Evolutionary conservation across 2,329 filamentous ascomycete species (phyloP), one percentile per base, ranked within the genome.

Genomic region (Biscogniauxia sp.): DNA sequence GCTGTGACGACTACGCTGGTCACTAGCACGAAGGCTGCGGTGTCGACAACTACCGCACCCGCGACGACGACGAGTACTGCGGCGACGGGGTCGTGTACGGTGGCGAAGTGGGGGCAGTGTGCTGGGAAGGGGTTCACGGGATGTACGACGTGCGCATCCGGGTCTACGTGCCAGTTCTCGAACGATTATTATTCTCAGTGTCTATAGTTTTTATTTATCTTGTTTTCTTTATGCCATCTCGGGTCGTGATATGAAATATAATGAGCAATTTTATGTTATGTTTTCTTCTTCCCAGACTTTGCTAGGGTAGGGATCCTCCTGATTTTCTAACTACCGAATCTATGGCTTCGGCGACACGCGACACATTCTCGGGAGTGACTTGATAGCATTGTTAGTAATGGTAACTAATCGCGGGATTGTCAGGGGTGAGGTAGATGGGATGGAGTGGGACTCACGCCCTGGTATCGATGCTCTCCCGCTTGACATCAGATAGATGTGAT

Each of bases 401-500:
- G 11, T 32, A 59, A 17, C 26, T 15, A 8, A 28, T 15, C 9
- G 8, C 3, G 11, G 19, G 26, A n/a, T n/a, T 52, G 5, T 8
- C 13, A 15, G 41, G 8, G n/a, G n/a, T n/a, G 20, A 8, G 20
- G 23, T 5, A 8, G 23, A 52, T 17, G 8, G 11, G 37, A 45
- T n/a, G 13, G 17, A 45, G 13, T 45, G 17, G 15, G n/a, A 57
- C 67, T 70, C 71, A 69, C 73, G 61, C 7, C 74, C 74, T 57
- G 68, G 66, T 17, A 77, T 64, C 20, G 68, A 73, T 15, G 73
- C 67, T n/a, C 75, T 65, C 7, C 76, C 75, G 20, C 65, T 72
- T 1, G 64, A 61, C 50, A 76, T 61, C 57, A 78, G 52, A 61
- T 78, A 78, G 32, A 77, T 64, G 64, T 77, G 75, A 56, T 70